phyloP scores from a whole-genome alignment of 2,329 filamentous ascomycete species.

The Colletotrichum spinosum region DNA sequence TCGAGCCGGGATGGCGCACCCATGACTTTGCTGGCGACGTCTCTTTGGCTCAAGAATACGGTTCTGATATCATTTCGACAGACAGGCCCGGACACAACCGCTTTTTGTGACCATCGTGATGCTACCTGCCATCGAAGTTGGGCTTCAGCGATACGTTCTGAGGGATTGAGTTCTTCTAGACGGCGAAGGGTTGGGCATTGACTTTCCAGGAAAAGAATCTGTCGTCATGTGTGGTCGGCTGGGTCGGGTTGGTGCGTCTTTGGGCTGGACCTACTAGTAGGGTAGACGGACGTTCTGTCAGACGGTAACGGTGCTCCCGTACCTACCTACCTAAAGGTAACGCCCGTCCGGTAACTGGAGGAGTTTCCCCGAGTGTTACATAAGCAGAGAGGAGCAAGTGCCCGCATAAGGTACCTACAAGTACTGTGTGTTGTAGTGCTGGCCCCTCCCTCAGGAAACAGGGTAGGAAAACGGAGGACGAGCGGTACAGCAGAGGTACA shows the following conservation, averaged over 20 bases:
- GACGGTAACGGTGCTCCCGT: constrained; percentile 12
- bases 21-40: constrained; percentile 36
- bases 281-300: constrained; percentile 9
- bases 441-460: neutral
- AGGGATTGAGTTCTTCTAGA: neutral
- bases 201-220: neutral
- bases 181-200: constrained; percentile 25
- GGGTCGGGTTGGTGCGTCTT: constrained; percentile 16
- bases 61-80: constrained; percentile 29
- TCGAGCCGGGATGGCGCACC: constrained; percentile 32
- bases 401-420: neutral
- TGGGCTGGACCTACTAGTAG: constrained; percentile 1
- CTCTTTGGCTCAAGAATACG: constrained; percentile 29
- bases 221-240: constrained; percentile 12
- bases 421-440: neutral
- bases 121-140: constrained; percentile 23
- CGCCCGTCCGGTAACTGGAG: neutral
- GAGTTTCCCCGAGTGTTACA: constrained; percentile 14
- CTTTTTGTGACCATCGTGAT: constrained; percentile 16
- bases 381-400: constrained; percentile 1
- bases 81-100: constrained; percentile 22
- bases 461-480: constrained; percentile 18
- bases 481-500: constrained; percentile 1
- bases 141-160: constrained; percentile 8
- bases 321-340: too few species aligned